Conservation (phyloP, 2,329 filamentous ascomycete genomes). For the Teratosphaeria destructans region DNA sequence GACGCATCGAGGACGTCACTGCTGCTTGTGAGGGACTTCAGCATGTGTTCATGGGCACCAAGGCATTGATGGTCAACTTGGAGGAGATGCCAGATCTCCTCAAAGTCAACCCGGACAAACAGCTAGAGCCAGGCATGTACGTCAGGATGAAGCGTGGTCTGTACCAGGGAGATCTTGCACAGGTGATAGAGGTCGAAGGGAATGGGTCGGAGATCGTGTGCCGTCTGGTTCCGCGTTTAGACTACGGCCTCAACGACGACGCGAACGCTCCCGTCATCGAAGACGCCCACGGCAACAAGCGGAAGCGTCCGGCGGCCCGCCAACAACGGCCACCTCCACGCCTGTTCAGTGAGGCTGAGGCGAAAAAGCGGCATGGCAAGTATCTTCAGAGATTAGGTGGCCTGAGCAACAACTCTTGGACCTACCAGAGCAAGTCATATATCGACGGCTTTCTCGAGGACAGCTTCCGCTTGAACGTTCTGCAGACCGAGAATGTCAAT, state of each 20-base stretch:
- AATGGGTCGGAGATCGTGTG: conserved; percentile 85
- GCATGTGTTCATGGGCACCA: conserved; percentile 80
- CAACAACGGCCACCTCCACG: conserved; percentile 72
- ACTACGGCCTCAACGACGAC: conserved; percentile 86
- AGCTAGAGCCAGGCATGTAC: conserved; percentile 78
- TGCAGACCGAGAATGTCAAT: conserved; percentile 82
- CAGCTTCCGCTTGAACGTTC: conserved; percentile 78
- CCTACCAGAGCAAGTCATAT: conserved; percentile 80
- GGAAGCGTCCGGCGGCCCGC: conserved; percentile 51
- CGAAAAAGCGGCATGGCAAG: conserved; percentile 72
- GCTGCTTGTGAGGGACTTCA: conserved; percentile 72
- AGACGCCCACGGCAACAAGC: conserved; percentile 46
- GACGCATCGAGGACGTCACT: conserved; percentile 75
- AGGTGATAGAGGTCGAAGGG: conserved; percentile 83
- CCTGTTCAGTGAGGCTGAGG: conserved; percentile 86
- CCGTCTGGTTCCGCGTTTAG: conserved; percentile 77
- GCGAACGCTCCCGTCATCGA: conserved; percentile 35
- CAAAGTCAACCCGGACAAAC: conserved; percentile 75
- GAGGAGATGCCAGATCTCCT: conserved; percentile 98
- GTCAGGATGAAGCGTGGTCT: conserved; percentile 70
- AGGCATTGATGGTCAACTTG: conserved; percentile 80
- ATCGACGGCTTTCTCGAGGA: conserved; percentile 89
- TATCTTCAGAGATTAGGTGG: conserved; percentile 40
- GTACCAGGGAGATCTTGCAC: conserved; percentile 81
- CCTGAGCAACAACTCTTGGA: conserved; percentile 59